Conservation (phyloP, 108 stramenopile species). For the Nitzschia sp. region DNA sequence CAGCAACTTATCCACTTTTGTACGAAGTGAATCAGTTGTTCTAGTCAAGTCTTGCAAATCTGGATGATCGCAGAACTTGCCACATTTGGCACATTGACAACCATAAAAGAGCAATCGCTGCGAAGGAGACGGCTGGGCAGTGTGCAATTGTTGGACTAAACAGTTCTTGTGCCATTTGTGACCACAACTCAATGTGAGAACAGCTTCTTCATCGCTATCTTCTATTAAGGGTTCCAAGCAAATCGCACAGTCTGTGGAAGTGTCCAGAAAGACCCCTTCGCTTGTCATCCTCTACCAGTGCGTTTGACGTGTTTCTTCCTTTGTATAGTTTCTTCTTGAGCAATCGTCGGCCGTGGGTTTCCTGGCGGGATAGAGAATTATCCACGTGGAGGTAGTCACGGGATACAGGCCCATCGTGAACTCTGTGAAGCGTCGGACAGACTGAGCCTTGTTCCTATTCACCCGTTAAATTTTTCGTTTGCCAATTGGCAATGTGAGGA, state of each 20-base stretch:
- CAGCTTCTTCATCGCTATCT: background rate
- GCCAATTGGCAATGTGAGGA: no score
- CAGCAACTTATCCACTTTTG: slow-evolving; percentile 53
- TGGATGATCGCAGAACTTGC: slow-evolving; percentile 47
- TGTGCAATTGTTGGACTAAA: slow-evolving; percentile 51
- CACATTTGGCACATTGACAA: slow-evolving; percentile 70
- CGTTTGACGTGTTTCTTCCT: no score
- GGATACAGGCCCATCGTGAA: no score
- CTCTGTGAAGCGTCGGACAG: no score
- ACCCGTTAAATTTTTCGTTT: no score
- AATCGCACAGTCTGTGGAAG: slow-evolving; percentile 69
- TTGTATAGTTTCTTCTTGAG: no score
- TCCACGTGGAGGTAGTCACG: no score
- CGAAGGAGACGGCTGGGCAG: slow-evolving; percentile 40
- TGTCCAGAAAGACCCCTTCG: slow-evolving; percentile 35
- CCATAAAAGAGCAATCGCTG: slow-evolving; percentile 59
- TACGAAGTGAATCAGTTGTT: slow-evolving; percentile 49
- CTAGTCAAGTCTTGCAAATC: slow-evolving; percentile 54
- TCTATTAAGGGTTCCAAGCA: slow-evolving; percentile 44
- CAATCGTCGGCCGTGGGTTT: no score
- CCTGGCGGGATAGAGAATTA: no score
- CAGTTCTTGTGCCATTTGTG: slow-evolving; percentile 62
- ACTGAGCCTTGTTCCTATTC: no score
- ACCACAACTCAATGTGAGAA: slow-evolving; percentile 54
- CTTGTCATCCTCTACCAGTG: no score